phyloP scores from a whole-genome alignment of 352 stramenopile species.

The Peronospora tabacina region DNA sequence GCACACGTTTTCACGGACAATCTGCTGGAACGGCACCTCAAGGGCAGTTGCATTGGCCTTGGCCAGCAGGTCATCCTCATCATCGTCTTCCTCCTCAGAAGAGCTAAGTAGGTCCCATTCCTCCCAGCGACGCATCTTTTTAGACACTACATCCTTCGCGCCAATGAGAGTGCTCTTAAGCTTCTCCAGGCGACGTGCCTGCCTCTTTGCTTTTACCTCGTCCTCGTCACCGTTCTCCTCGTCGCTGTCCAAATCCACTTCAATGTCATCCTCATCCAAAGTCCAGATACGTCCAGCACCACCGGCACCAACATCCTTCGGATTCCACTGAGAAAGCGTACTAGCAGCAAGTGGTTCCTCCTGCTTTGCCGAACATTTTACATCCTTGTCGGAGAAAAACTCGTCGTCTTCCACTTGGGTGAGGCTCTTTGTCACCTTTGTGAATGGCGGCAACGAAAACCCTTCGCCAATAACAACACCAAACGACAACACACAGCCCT shows the following conservation, averaged over 20 bases:
- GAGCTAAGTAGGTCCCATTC: conserved; percentile 76
- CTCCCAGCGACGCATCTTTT: conserved; percentile 53
- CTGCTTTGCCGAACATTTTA: conserved; percentile 19
- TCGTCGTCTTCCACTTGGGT: conserved; percentile 54
- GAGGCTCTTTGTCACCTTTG: conserved; percentile 69
- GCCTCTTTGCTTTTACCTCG: conserved; percentile 20
- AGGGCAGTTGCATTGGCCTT: conserved; percentile 28
- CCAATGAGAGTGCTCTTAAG: conserved; percentile 69
- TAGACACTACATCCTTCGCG: conserved; percentile 47
- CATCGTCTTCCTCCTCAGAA: conserved; percentile 69
- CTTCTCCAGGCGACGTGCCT: conserved; percentile 42
- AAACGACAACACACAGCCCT: conserved; percentile 77
- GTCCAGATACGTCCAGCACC: conserved; percentile 76
- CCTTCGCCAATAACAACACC: conserved; percentile 73
- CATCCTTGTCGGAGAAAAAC: conserved; percentile 64
- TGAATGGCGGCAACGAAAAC: conserved; percentile 58
- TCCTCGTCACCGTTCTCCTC: conserved; percentile 43
- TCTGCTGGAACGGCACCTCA: conserved; percentile 59
- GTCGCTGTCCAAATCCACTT: conserved; percentile 61
- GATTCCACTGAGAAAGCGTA: conserved; percentile 41
- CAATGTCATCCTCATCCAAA: conserved; percentile 75
- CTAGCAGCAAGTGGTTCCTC: conserved; percentile 1
- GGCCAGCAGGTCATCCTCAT: conserved; percentile 47
- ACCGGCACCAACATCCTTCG: conserved; percentile 54
- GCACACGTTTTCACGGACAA: conserved; percentile 78